phyloP scores from a whole-genome alignment of 495 filamentous ascomycete genomes.

The Pseudomonodictys pantanalensis region DNA sequence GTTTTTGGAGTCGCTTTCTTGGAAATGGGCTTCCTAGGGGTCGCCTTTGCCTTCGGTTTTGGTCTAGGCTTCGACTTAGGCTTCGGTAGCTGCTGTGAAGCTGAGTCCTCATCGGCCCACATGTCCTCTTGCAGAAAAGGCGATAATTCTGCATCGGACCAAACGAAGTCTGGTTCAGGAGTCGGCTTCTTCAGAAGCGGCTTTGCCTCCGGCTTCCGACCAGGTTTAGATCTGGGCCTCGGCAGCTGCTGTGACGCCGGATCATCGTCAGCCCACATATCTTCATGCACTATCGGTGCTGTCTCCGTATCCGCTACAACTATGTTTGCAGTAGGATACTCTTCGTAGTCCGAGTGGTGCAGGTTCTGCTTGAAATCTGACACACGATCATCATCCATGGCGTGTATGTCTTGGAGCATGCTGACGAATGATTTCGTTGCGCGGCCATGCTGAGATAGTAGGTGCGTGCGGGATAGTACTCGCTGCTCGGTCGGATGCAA shows the following conservation, averaged over 20 bases:
- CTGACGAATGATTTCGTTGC: slow-evolving; percentile 7
- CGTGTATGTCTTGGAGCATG: slow-evolving; percentile 24
- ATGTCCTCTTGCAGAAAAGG: slow-evolving; percentile 3
- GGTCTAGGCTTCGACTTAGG: slow-evolving; percentile 6
- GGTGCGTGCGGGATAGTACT: slow-evolving; percentile 3
- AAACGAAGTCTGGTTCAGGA: slow-evolving; percentile 1
- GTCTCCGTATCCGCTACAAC: slow-evolving; percentile 8
- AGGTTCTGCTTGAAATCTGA: slow-evolving; percentile 17
- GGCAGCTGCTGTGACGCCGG: slow-evolving; percentile 13
- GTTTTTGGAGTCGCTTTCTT: slow-evolving; percentile 3
- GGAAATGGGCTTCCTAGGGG: not conserved
- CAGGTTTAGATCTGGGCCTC: slow-evolving; percentile 4
- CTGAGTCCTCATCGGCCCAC: slow-evolving; percentile 24
- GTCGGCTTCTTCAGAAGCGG: not conserved
- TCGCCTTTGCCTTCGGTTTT: not conserved
- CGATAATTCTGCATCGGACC: not conserved
- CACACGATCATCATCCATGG: slow-evolving; percentile 14
- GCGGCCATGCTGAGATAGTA: slow-evolving; percentile 17
- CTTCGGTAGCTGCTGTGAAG: slow-evolving; percentile 5
- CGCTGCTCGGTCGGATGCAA: slow-evolving; percentile 17
- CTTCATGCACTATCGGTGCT: not conserved
- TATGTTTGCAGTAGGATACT: not conserved
- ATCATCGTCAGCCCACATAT: slow-evolving; percentile 24
- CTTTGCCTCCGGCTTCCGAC: slow-evolving; percentile 1
- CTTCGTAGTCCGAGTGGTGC: slow-evolving; percentile 5